Percentiles rank a stretch among this genome's conserved stretches.
phyloP scores from a whole-genome alignment of 257 asterid genomes.

The Solanum verrucosum region DNA sequence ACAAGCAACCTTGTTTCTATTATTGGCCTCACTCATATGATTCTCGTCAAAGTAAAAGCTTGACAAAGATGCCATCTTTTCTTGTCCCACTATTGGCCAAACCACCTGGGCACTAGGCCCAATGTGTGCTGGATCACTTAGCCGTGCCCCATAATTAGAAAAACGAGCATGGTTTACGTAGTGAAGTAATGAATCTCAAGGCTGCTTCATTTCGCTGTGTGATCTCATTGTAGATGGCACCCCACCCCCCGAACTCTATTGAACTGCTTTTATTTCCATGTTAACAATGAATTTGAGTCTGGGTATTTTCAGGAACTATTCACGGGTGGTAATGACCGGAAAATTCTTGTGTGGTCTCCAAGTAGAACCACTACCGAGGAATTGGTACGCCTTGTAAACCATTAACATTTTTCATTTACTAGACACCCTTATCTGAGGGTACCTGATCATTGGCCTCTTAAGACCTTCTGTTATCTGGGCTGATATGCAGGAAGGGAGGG shows the following conservation, averaged over 20 bases:
- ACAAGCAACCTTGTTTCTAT: not conserved
- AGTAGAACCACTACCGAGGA: conserved; percentile 34
- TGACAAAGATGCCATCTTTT: not conserved
- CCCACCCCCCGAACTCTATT: not conserved
- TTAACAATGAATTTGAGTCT: not conserved
- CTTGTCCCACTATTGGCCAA: not conserved
- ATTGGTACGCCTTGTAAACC: conserved; percentile 27
- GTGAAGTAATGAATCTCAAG: not conserved
- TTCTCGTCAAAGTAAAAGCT: not conserved
- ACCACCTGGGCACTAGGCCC: not conserved
- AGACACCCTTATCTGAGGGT: not conserved
- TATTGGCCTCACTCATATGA: not conserved
- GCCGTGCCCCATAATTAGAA: not conserved
- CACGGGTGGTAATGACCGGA: conserved; percentile 73
- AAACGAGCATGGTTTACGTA: not conserved
- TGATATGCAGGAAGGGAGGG: conserved; percentile 46
- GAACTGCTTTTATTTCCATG: not conserved
- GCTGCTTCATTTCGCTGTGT: not conserved
- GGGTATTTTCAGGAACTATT: conserved; percentile 53
- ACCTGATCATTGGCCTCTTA: not conserved
- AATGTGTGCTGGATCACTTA: not conserved
- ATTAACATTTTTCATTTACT: not conserved
- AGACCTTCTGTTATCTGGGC: not conserved
- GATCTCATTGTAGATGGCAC: not conserved
- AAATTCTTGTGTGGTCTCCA: conserved; percentile 94